A percentile compares a stretch with the other conserved stretches of the same genome.
Evolutionary conservation across 2,329 filamentous ascomycete genomes (phyloP).

Genomic region (Trichoderma sp.): DNA sequence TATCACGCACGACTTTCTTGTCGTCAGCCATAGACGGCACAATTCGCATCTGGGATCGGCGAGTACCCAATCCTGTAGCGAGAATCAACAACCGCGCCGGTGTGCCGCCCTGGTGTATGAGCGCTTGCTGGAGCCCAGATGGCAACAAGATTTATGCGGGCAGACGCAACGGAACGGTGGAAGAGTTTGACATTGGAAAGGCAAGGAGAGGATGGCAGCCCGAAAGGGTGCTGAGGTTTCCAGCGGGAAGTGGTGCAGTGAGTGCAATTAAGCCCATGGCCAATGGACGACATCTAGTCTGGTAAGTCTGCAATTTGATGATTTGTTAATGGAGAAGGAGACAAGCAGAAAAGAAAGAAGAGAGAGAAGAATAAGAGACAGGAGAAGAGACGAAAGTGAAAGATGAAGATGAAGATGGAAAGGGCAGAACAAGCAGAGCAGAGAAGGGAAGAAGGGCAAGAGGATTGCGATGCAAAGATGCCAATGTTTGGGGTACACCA

Average conservation of each 20-base stretch:
- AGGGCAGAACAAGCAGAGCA: neutral
- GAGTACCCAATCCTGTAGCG: constrained; percentile 75
- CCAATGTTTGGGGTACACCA: neutral
- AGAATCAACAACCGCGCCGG: constrained; percentile 73
- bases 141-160: constrained; percentile 96
- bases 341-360: neutral
- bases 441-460: neutral
- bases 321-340: neutral
- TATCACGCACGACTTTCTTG: constrained; percentile 80
- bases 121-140: constrained; percentile 92
- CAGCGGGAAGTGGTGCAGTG: constrained; percentile 84
- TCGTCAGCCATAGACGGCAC: constrained; percentile 86
- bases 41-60: constrained; percentile 90
- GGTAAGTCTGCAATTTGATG: constrained; percentile 46
- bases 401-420: neutral
- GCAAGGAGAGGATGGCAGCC: constrained; percentile 68
- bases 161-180: constrained; percentile 86
- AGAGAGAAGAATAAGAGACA: neutral
- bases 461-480: neutral
- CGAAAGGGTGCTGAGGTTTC: constrained; percentile 82
- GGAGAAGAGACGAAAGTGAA: too few species aligned
- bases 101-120: constrained; percentile 96
- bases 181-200: constrained; percentile 89
- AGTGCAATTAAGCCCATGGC: constrained; percentile 88
- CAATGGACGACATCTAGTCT: constrained; percentile 89